Percentiles rank a stretch among this genome's conserved stretches.
phyloP scores from a whole-genome alignment of 176 grass and related monocot species.

The Eleusine coracana region DNA sequence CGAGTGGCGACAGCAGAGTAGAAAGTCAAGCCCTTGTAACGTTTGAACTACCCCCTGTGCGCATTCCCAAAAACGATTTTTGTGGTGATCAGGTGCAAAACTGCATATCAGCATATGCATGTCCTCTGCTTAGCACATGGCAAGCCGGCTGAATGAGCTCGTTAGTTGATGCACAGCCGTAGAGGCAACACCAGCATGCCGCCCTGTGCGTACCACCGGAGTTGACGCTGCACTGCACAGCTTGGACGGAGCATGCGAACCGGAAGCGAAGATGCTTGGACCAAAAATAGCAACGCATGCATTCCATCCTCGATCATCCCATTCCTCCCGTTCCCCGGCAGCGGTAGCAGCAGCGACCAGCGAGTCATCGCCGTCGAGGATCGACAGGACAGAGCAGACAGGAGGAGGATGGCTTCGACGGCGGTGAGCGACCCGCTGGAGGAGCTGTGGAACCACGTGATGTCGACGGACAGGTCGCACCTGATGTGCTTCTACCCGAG shows the following conservation, averaged over 20 bases:
- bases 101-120: too few species aligned
- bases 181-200: too few species aligned
- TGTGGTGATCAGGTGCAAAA: too few species aligned
- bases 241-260: not conserved
- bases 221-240: not conserved
- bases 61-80: too few species aligned
- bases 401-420: not conserved
- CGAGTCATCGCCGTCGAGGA: not conserved
- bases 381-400: too few species aligned
- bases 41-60: too few species aligned
- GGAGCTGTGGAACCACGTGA: slow-evolving; percentile 22
- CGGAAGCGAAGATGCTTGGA: not conserved
- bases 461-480: not conserved
- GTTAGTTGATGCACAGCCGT: too few species aligned
- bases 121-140: too few species aligned
- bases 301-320: not conserved
- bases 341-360: not conserved
- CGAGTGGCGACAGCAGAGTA: too few species aligned
- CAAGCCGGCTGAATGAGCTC: too few species aligned
- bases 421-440: not conserved
- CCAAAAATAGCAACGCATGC: not conserved
- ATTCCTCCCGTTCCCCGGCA: not conserved
- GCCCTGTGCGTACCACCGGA: not conserved
- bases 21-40: too few species aligned
- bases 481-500: slow-evolving; percentile 57